Evolutionary conservation across 1,139 yeast species (phyloP).

Genomic region (Spathaspora sp.): DNA sequence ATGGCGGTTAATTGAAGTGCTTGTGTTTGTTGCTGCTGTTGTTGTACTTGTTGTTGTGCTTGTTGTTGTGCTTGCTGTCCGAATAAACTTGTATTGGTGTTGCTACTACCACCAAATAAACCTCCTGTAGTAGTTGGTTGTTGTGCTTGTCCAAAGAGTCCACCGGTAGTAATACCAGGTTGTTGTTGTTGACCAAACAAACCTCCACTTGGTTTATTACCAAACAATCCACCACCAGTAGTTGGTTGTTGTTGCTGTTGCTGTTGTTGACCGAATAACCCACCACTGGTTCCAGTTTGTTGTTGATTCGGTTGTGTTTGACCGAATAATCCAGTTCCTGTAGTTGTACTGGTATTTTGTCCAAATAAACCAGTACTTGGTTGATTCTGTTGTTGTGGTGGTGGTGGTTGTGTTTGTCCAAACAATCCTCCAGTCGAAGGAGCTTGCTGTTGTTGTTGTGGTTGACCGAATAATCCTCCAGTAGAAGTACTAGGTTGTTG

Average conservation of each 20-base stretch:
- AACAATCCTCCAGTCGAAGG: slow-evolving; percentile 12
- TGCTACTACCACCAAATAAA: slow-evolving; percentile 19
- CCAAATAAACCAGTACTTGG: slow-evolving; percentile 23
- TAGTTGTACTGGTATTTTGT: slow-evolving; percentile 3
- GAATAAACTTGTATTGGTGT: slow-evolving; percentile 26
- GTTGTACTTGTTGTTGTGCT: slow-evolving; percentile 13
- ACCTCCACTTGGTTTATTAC: slow-evolving; percentile 10
- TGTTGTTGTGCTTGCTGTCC: slow-evolving; percentile 18
- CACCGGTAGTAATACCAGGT: slow-evolving; percentile 11
- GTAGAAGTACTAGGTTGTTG: slow-evolving; percentile 14
- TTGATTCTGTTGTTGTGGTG: slow-evolving; percentile 5
- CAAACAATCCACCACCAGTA: slow-evolving; percentile 21
- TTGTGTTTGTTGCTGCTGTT: slow-evolving; percentile 12
- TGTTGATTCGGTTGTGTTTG: slow-evolving; percentile 6
- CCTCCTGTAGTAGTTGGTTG: slow-evolving; percentile 13
- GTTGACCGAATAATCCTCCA: slow-evolving; percentile 26
- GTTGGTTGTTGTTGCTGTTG: slow-evolving; percentile 2
- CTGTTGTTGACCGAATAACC: slow-evolving; percentile 14
- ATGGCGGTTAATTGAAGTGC: slow-evolving; percentile 65
- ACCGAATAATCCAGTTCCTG: slow-evolving; percentile 19
- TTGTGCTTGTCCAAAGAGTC: slow-evolving; percentile 20
- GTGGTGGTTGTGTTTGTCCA: slow-evolving; percentile 12
- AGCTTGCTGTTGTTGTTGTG: slow-evolving; percentile 4
- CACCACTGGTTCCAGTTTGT: slow-evolving; percentile 10
- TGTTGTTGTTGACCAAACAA: slow-evolving; percentile 10